Percentiles rank a stretch among this genome's conserved stretches.
Conservation (phyloP, 1,284 basidiomycete species). For the Bondarzewia mesenterica region DNA sequence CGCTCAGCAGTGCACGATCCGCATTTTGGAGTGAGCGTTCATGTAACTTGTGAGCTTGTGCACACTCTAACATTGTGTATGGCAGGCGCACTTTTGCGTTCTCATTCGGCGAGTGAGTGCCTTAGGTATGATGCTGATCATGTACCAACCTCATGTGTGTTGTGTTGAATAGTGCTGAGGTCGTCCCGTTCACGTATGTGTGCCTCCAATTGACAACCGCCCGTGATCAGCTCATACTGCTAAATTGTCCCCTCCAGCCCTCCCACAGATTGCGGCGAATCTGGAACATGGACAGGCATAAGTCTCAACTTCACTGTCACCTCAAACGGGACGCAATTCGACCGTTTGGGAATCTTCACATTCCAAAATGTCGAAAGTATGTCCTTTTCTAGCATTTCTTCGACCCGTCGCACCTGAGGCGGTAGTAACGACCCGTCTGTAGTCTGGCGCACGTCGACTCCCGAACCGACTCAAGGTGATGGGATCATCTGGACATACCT, state of each 20-base stretch:
- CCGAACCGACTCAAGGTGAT: constrained; percentile 57
- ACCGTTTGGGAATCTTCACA: constrained; percentile 64
- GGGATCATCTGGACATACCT: constrained; percentile 76
- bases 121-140: background rate
- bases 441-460: constrained; percentile 77
- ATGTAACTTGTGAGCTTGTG: background rate
- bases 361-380: constrained; percentile 70
- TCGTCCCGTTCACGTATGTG: constrained; percentile 55
- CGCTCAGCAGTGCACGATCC: constrained; percentile 52
- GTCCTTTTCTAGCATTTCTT: constrained; percentile 16
- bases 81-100: constrained; percentile 61
- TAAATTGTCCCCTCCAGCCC: too few relatives aligned
- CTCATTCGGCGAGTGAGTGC: constrained; percentile 56
- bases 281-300: constrained; percentile 69
- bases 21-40: constrained; percentile 50
- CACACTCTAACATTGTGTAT: background rate
- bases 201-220: background rate
- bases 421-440: background rate
- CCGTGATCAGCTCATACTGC: too few relatives aligned
- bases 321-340: constrained; percentile 72
- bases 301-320: constrained; percentile 73
- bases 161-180: constrained; percentile 40
- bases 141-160: constrained; percentile 1
- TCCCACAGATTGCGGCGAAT: constrained; percentile 61
- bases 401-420: too few relatives aligned